A percentile compares a stretch with the other conserved stretches of the same genome.
Evolutionary conservation across 2,329 filamentous ascomycete species (phyloP).

Genomic region (Parafenestella ontariensis): DNA sequence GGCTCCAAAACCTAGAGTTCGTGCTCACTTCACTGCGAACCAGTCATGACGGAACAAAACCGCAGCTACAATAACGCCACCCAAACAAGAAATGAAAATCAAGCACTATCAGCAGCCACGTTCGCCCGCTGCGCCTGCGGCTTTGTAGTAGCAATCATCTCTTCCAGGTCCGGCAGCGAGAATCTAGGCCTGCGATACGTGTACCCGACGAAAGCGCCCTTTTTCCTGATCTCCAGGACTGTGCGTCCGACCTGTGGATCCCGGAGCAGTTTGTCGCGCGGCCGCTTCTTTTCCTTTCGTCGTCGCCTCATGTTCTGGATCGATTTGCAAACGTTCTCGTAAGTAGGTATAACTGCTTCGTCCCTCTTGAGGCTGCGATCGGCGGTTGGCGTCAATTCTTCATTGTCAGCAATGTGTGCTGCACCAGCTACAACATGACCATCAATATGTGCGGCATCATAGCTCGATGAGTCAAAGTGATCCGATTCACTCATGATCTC

Average conservation of each 20-base stretch:
- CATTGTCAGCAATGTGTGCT: background rate
- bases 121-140: conserved; percentile 1
- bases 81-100: background rate
- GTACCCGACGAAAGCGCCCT: conserved; percentile 87
- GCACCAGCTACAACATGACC: background rate
- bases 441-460: conserved; percentile 21
- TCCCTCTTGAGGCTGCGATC: background rate
- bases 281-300: conserved; percentile 74
- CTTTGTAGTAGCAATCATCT: conserved; percentile 14
- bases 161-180: conserved; percentile 38
- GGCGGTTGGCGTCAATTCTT: conserved; percentile 2
- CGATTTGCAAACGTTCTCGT: conserved; percentile 8
- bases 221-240: conserved; percentile 82
- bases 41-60: too few species aligned
- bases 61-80: too few species aligned
- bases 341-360: background rate
- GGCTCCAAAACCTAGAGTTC: too few species aligned
- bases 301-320: conserved; percentile 52
- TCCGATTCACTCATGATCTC: conserved; percentile 60
- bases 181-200: conserved; percentile 70
- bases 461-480: conserved; percentile 46
- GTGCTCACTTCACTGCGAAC: too few species aligned
- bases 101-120: conserved; percentile 17
- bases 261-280: conserved; percentile 83
- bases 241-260: conserved; percentile 70